Base-by-base conservation (phyloP, 192 early-diverging fungal genomes). In the Linnemannia schmuckeri region DNA sequence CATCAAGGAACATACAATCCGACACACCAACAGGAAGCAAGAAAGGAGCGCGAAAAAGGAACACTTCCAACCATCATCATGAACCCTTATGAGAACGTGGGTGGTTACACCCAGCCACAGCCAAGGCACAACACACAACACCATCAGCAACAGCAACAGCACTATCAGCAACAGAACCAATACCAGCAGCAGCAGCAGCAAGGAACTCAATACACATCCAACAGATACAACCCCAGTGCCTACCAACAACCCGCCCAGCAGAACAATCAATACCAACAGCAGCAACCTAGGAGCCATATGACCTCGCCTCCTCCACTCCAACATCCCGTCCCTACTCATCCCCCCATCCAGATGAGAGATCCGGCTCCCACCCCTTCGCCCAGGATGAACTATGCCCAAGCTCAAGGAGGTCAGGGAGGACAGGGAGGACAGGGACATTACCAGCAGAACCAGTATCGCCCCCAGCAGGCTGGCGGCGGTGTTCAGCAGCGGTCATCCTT, bases 261-360 rank as follows among this genome's bases (percentile, higher is more conserved):
- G 18, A 70, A 72, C 30, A 42, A 75, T 8, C 75, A 76, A 20
- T 55, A 76, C n/a, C 81, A 82, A 38, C 77, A 79, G 27, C 82
- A 82, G n/a, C 78, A 82, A 46, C 83, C 38, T 27, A 72, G 77
- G 42, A 79, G 82, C 66, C 78, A 82, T 27, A 72, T 85, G 73
- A 33, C 71, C 10, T 93, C 92, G 30, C 92, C 92, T 52, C 92
- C 92, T 61, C 92, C 92, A 49, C 82, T 93, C 9, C 91, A 92
- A 74, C 92, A 93, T 82, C 92, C 92, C 24, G 91, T 93, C 6
- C 92, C 92, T 42, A 89, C 89, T 44, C 92, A 92, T 85, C 92
- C 92, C 41, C 92, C 92, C 49, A 90, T 93, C 57, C 89, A 90
- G 75, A 90, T 90, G 87, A 88, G 89, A 37, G 89, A 90, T 70